Conservation (phyloP, 345 rosid genomes). For the Acer yangbiense region DNA sequence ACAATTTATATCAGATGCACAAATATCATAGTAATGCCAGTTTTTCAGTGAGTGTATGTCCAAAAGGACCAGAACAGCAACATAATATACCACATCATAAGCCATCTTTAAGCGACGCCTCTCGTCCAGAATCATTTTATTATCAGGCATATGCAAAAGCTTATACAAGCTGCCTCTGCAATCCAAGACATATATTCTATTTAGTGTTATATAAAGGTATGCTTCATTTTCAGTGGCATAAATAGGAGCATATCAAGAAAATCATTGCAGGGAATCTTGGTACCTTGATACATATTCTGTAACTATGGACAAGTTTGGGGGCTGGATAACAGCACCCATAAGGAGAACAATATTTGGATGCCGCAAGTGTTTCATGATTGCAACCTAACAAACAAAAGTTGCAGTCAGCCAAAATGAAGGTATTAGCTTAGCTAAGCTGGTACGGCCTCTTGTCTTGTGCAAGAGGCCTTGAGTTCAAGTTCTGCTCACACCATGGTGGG, state of each 20-base stretch:
- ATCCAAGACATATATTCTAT: slow-evolving; percentile 23
- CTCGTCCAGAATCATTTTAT: slow-evolving; percentile 32
- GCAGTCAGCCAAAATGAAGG: not conserved
- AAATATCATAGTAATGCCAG: not conserved
- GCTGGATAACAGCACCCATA: slow-evolving; percentile 59
- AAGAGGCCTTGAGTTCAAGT: not conserved
- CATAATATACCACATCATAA: slow-evolving; percentile 51
- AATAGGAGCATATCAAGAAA: not conserved
- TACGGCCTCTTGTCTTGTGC: not conserved
- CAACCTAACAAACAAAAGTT: slow-evolving; percentile 36
- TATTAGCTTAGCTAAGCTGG: not conserved
- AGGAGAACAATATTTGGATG: slow-evolving; percentile 62
- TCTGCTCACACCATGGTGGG: not conserved
- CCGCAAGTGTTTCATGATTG: slow-evolving; percentile 51
- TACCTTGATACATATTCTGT: slow-evolving; percentile 61
- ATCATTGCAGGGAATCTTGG: not conserved
- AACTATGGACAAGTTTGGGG: slow-evolving; percentile 57
- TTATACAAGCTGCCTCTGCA: slow-evolving; percentile 53
- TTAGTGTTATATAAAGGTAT: not conserved
- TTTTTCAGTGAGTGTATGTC: not conserved
- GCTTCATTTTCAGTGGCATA: not conserved
- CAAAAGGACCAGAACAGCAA: slow-evolving; percentile 3
- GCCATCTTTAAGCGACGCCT: slow-evolving; percentile 54
- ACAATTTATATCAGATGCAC: not conserved
- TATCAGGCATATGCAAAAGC: slow-evolving; percentile 49